Evolutionary conservation across 2,329 filamentous ascomycete genomes (phyloP).

Genomic region (Cercospora canescens): DNA sequence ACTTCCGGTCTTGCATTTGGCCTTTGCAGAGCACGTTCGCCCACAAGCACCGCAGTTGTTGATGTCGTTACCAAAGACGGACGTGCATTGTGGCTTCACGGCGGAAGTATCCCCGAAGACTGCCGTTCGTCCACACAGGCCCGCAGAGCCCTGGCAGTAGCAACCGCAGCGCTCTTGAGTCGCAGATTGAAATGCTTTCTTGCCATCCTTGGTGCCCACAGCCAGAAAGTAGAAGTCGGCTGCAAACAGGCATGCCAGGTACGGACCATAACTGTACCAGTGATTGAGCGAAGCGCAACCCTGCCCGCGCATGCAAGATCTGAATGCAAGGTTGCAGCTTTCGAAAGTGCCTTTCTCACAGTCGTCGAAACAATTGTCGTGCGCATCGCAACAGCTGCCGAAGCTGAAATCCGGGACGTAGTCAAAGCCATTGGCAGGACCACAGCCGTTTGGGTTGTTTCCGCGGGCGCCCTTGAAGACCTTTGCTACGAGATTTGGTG

Average conservation of each 20-base stretch:
- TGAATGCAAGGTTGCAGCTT: constrained; percentile 6
- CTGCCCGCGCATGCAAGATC: background rate
- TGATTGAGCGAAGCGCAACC: background rate
- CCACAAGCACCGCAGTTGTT: constrained; percentile 16
- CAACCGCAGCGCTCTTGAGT: constrained; percentile 11
- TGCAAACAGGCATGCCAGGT: background rate
- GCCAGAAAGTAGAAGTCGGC: constrained; percentile 12
- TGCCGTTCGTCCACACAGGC: constrained; percentile 3
- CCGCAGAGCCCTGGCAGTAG: constrained; percentile 1
- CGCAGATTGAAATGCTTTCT: background rate
- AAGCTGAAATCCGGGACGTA: constrained; percentile 12
- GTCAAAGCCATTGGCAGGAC: background rate
- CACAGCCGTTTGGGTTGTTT: constrained; percentile 2
- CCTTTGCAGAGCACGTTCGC: constrained; percentile 1
- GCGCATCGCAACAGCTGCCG: constrained; percentile 7
- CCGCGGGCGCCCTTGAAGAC: background rate
- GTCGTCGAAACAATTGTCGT: constrained; percentile 15
- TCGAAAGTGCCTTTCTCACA: constrained; percentile 11
- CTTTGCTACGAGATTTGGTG: background rate
- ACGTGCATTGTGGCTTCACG: background rate
- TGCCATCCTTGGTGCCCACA: background rate
- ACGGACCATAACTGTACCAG: constrained; percentile 5
- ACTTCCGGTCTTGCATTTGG: constrained; percentile 2
- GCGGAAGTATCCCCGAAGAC: too few species aligned
- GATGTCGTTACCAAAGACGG: constrained; percentile 2